A percentile compares a stretch with the other conserved stretches of the same genome.
Evolutionary conservation across 768 basidiomycete species (phyloP).

Genomic region (Tylopilus subfusipes): DNA sequence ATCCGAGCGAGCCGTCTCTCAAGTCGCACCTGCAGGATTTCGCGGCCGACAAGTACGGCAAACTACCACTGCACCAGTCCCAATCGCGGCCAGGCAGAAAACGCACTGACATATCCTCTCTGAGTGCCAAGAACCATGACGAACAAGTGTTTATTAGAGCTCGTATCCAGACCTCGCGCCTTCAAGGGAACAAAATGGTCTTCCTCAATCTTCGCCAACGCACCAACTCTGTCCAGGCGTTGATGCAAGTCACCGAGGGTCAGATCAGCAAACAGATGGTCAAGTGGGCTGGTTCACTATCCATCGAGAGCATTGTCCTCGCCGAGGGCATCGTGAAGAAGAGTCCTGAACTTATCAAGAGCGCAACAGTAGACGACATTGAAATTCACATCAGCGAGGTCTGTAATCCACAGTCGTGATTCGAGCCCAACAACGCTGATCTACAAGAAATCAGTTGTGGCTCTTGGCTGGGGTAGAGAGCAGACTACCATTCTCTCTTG

Average conservation of each 20-base stretch:
- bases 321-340: conserved; percentile 81
- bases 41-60: conserved; percentile 78
- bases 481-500: conserved; percentile 85
- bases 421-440: neutral
- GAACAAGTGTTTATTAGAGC: conserved; percentile 82
- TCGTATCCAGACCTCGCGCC: conserved; percentile 85
- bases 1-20: conserved; percentile 34
- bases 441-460: conserved; percentile 54
- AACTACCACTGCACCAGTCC: conserved; percentile 87
- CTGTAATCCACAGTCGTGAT: conserved; percentile 11
- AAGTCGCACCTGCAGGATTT: conserved; percentile 53
- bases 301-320: conserved; percentile 87
- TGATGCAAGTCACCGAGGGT: conserved; percentile 66
- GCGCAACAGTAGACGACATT: conserved; percentile 80
- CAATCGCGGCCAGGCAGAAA: conserved; percentile 63
- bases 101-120: conserved; percentile 60
- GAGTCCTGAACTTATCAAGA: conserved; percentile 84
- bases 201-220: conserved; percentile 92
- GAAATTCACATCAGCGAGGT: conserved; percentile 87
- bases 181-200: conserved; percentile 93
- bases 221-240: conserved; percentile 80
- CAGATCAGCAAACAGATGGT: conserved; percentile 96
- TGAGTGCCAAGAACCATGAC: conserved; percentile 62
- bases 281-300: conserved; percentile 78
- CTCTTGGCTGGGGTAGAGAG: conserved; percentile 76